Conservation (phyloP, 192 early-diverging fungal species). For the Chytriomyces sp. region DNA sequence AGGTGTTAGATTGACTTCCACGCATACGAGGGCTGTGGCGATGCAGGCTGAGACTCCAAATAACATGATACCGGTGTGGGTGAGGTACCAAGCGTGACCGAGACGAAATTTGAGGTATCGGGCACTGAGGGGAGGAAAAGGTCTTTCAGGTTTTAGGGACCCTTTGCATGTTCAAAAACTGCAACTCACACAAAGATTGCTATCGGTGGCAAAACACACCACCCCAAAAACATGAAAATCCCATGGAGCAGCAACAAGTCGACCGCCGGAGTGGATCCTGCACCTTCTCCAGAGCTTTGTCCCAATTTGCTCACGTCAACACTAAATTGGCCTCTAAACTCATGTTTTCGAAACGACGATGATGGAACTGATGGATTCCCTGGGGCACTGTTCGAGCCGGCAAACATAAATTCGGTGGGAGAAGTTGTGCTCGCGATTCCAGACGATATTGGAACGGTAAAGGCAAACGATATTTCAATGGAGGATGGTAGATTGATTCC, state of each 20-base stretch:
- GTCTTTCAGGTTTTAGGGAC: no score
- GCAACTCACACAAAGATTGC: conserved; percentile 51
- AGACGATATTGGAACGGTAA: background rate
- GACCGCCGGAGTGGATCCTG: background rate
- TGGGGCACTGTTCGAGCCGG: background rate
- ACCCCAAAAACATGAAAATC: conserved; percentile 53
- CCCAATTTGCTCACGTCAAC: background rate
- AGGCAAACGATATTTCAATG: background rate
- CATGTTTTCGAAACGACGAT: background rate
- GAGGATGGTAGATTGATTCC: background rate
- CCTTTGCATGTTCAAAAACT: no score
- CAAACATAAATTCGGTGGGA: background rate
- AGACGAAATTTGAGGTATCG: conserved; percentile 41
- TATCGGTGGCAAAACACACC: conserved; percentile 45
- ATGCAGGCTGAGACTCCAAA: background rate
- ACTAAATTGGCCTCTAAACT: background rate
- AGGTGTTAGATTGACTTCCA: conserved; percentile 7
- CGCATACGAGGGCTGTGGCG: conserved; percentile 13
- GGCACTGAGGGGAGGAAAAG: background rate
- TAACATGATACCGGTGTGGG: conserved; percentile 42
- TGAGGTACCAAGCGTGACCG: conserved; percentile 41
- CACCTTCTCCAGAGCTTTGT: background rate
- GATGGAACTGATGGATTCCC: background rate
- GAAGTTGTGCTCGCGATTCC: background rate
- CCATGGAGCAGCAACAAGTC: conserved; percentile 39